phyloP scores from a whole-genome alignment of 331 rosid species.

The Rhamnella rubrinervis region DNA sequence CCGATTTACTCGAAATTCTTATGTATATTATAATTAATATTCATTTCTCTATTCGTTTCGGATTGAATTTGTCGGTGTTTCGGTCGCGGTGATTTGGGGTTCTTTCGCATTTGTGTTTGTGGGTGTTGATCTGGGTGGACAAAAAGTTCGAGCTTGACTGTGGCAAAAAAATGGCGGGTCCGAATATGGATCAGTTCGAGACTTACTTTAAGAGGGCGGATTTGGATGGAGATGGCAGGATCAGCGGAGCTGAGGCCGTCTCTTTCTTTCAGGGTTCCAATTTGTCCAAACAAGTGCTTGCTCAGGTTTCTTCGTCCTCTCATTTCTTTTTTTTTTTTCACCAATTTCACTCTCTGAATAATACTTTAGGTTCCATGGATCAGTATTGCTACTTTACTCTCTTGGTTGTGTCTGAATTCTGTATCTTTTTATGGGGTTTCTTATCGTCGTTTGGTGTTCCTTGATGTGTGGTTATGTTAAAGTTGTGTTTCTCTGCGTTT shows the following conservation, averaged over 20 bases:
- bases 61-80: not conserved
- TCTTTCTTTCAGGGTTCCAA: constrained; percentile 75
- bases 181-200: constrained; percentile 75
- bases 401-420: not conserved
- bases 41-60: not conserved
- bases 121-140: constrained; percentile 29
- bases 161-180: constrained; percentile 40
- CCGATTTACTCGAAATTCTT: too few relatives aligned
- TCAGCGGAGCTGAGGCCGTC: constrained; percentile 87
- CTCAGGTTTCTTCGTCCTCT: constrained; percentile 45
- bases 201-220: constrained; percentile 70
- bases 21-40: not conserved
- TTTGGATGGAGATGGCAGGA: constrained; percentile 91
- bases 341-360: not conserved
- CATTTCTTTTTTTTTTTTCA: not conserved
- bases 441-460: not conserved
- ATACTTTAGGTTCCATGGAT: constrained; percentile 1
- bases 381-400: not conserved
- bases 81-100: not conserved
- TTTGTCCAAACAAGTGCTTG: constrained; percentile 73
- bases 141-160: not conserved
- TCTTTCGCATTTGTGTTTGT: not conserved
- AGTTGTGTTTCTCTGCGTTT: not conserved
- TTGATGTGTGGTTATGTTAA: too few relatives aligned
- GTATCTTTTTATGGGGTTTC: not conserved